A percentile compares a stretch with the other conserved stretches of the same genome.
Conservation (phyloP, 352 stramenopile genomes). For the Globisporangium canariense region DNA sequence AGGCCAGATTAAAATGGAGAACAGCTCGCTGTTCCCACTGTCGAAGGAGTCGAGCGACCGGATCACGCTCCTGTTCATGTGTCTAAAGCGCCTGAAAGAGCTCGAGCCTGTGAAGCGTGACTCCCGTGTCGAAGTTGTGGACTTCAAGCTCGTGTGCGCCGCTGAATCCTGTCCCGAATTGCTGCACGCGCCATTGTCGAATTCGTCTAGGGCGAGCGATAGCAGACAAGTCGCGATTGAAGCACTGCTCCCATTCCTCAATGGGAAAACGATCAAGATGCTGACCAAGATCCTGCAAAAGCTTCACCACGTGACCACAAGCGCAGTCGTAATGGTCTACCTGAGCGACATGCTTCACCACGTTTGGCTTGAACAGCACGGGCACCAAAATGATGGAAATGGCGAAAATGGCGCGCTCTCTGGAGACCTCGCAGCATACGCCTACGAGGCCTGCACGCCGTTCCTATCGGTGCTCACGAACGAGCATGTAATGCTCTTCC, state of each 20-base stretch:
- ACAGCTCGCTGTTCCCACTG: conserved; percentile 39
- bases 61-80: conserved; percentile 73
- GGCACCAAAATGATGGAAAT: background rate
- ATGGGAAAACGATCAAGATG: conserved; percentile 57
- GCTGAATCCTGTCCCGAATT: conserved; percentile 35
- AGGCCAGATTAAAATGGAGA: background rate
- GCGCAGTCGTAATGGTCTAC: conserved; percentile 66
- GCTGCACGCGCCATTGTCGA: conserved; percentile 16
- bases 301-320: conserved; percentile 52
- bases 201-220: background rate
- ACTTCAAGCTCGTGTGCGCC: conserved; percentile 63
- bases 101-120: conserved; percentile 18
- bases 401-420: conserved; percentile 11
- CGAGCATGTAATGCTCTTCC: conserved; percentile 67
- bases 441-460: conserved; percentile 66
- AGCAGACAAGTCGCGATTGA: conserved; percentile 33
- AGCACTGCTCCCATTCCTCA: conserved; percentile 51
- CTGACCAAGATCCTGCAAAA: conserved; percentile 76
- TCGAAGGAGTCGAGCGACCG: conserved; percentile 49
- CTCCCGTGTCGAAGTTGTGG: conserved; percentile 11
- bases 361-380: conserved; percentile 46
- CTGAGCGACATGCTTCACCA: conserved; percentile 39
- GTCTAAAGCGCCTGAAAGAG: conserved; percentile 72
- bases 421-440: conserved; percentile 49
- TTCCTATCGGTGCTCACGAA: conserved; percentile 61